Conservation (phyloP, 2,329 filamentous ascomycete genomes). For the Raffaelea deltoideospora region DNA sequence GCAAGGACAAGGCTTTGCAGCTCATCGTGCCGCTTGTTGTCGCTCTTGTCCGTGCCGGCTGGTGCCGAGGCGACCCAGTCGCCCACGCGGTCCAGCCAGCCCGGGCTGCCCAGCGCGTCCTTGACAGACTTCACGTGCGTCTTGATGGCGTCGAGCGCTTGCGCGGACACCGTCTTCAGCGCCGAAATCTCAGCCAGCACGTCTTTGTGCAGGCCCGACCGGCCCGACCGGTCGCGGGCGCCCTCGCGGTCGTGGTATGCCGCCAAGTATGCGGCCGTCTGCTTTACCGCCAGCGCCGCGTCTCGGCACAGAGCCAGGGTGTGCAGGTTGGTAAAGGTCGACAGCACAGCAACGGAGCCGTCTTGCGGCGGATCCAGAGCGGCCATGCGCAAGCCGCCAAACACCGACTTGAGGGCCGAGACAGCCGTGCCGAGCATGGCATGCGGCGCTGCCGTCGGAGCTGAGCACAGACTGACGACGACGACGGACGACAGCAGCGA, state of each 20-base stretch:
- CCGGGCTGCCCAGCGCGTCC: constrained; percentile 15
- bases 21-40: too few relatives aligned
- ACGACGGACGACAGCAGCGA: constrained; percentile 21
- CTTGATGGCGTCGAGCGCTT: constrained; percentile 15
- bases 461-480: constrained; percentile 10
- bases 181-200: constrained; percentile 16
- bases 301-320: constrained; percentile 22
- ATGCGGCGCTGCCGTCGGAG: constrained; percentile 1
- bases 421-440: too few relatives aligned
- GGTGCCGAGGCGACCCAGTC: constrained; percentile 14
- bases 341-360: constrained; percentile 9
- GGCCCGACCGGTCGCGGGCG: constrained; percentile 18
- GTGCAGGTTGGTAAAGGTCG: constrained; percentile 19
- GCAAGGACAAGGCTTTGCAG: too few relatives aligned
- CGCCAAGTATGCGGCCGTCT: constrained; percentile 16
- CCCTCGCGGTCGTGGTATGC: constrained; percentile 17
- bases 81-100: constrained; percentile 22
- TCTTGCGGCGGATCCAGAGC: neutral
- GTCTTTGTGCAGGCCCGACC: constrained; percentile 18
- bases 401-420: neutral
- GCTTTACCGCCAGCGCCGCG: constrained; percentile 17
- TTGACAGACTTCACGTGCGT: constrained; percentile 17
- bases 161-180: constrained; percentile 3
- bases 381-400: neutral
- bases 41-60: constrained; percentile 9